Percentiles rank a stretch among this genome's conserved stretches.
phyloP scores from a whole-genome alignment of 1,284 basidiomycete genomes.

The Microbotryum violaceum region DNA sequence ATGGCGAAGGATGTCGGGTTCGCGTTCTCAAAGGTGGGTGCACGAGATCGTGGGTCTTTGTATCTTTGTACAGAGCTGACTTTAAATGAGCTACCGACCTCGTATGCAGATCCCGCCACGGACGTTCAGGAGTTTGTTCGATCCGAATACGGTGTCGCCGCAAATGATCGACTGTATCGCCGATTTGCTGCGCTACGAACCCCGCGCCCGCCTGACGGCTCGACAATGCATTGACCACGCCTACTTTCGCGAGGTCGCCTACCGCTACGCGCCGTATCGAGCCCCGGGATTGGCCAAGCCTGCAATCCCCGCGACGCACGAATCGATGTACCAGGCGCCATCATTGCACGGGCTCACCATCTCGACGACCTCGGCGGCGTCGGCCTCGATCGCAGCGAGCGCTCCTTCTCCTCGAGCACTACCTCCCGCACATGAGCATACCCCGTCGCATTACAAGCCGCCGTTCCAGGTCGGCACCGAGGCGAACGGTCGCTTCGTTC shows the following conservation, averaged over 20 bases:
- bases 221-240: constrained; percentile 77
- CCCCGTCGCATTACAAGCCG: constrained; percentile 22
- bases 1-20: constrained; percentile 84
- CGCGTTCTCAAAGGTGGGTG: constrained; percentile 65
- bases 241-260: constrained; percentile 64
- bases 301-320: constrained; percentile 15
- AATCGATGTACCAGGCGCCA: constrained; percentile 4
- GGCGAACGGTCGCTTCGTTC: constrained; percentile 4
- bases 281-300: constrained; percentile 29
- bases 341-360: constrained; percentile 16
- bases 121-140: constrained; percentile 70
- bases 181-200: constrained; percentile 87
- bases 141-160: constrained; percentile 59
- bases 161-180: constrained; percentile 85
- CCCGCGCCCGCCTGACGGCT: constrained; percentile 73
- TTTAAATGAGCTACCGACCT: neutral
- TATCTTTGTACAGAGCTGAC: neutral
- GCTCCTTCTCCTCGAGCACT: constrained; percentile 20
- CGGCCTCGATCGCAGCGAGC: constrained; percentile 30
- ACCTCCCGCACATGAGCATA: constrained; percentile 18
- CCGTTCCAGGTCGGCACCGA: neutral
- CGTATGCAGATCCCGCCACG: constrained; percentile 59
- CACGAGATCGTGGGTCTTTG: neutral
- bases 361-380: constrained; percentile 19
- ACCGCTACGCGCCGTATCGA: constrained; percentile 40